These are phyloP conservation scores for Ceratocystiopsis brevicomis DNA, from an alignment of 2,329 filamentous ascomycete genomes.

Conservation along the genomic window DNA sequence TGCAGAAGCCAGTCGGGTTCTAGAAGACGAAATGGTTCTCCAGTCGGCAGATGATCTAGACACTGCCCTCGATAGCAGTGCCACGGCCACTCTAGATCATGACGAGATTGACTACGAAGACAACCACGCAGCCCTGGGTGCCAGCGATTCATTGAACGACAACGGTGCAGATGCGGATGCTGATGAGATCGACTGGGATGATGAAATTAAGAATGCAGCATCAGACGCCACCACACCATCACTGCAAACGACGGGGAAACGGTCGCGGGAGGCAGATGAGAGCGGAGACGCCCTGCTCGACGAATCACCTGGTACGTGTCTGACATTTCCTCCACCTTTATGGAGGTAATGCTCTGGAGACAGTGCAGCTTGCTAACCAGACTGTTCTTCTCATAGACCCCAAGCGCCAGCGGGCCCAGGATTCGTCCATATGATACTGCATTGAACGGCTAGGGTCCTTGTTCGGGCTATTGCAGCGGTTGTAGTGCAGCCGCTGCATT, in stretches of 20 bases:
- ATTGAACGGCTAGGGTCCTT: too few species aligned
- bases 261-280: slow-evolving; percentile 13
- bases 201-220: slow-evolving; percentile 17
- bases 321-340: too few species aligned
- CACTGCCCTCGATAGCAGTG: slow-evolving; percentile 9
- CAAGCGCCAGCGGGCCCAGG: too few species aligned
- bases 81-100: slow-evolving; percentile 15
- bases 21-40: neutral
- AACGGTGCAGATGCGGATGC: too few species aligned
- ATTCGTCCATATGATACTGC: too few species aligned
- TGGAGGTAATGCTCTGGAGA: too few species aligned
- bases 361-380: too few species aligned
- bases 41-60: neutral
- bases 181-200: slow-evolving; percentile 20
- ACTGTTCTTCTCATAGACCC: too few species aligned
- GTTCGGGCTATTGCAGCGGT: too few species aligned
- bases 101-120: slow-evolving; percentile 21
- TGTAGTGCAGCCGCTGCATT: too few species aligned
- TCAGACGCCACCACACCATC: slow-evolving; percentile 7
- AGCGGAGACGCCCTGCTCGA: slow-evolving; percentile 2
- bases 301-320: slow-evolving; percentile 18
- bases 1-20: neutral
- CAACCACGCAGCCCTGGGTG: neutral
- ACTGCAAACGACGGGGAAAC: slow-evolving; percentile 11
- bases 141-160: neutral